phyloP scores from a whole-genome alignment of 2,329 filamentous ascomycete genomes.

The Cryphonectria japonica region DNA sequence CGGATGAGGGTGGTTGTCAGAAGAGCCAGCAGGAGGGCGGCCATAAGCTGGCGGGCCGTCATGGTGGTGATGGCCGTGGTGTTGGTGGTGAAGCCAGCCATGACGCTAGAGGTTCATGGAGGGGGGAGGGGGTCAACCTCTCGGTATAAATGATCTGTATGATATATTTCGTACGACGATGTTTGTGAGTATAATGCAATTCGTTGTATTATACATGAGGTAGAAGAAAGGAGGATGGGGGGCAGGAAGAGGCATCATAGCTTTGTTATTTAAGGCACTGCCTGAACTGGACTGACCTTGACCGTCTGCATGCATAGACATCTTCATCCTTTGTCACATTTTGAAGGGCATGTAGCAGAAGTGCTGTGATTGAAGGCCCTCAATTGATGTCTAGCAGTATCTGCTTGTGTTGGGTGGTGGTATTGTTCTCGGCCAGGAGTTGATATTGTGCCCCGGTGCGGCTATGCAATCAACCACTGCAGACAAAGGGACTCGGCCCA shows the following conservation, averaged over 20 bases:
- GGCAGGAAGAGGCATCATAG: neutral
- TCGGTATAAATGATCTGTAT: neutral
- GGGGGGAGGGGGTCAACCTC: neutral
- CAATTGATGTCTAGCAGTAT: constrained; percentile 8
- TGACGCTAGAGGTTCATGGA: constrained; percentile 12
- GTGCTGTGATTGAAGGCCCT: neutral
- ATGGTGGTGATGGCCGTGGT: neutral
- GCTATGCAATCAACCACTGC: neutral
- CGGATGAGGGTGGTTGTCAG: constrained; percentile 11
- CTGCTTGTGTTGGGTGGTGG: neutral
- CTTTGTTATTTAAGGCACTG: neutral
- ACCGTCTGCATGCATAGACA: neutral
- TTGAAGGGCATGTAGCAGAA: neutral
- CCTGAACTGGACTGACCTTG: neutral
- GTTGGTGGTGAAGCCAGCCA: neutral
- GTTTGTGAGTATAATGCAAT: neutral
- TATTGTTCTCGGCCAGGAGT: constrained; percentile 15
- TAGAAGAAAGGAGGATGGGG: neutral
- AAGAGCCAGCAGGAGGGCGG: constrained; percentile 16
- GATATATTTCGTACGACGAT: too few species aligned
- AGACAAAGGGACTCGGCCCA: constrained; percentile 8
- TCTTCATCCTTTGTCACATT: constrained; percentile 4
- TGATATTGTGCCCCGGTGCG: constrained; percentile 7
- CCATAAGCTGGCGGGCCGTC: constrained; percentile 7
- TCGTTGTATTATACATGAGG: neutral